Conservation (phyloP, 1,284 basidiomycete species). For the Phylloboletellus chloephorus region DNA sequence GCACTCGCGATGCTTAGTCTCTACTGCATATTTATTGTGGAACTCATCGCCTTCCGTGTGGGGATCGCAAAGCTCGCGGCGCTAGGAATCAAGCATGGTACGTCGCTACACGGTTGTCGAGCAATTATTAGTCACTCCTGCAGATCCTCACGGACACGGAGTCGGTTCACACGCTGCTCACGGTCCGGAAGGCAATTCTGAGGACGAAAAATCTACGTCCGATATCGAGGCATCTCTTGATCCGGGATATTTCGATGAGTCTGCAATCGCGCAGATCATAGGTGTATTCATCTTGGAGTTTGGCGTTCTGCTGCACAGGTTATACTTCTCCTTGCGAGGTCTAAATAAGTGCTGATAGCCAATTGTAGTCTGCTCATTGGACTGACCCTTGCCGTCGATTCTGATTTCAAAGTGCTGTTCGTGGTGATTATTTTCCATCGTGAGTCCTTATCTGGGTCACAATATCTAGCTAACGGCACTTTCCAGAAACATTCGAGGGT, state of each 20-base stretch:
- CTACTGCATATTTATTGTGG: constrained; percentile 79
- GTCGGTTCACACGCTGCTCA: constrained; percentile 64
- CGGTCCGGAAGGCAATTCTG: constrained; percentile 46
- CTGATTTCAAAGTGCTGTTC: constrained; percentile 80
- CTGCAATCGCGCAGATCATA: constrained; percentile 69
- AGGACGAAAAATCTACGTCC: constrained; percentile 17
- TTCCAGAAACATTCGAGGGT: constrained; percentile 82
- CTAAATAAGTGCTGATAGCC: not conserved
- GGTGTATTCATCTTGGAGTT: constrained; percentile 87
- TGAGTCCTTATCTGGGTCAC: constrained; percentile 33
- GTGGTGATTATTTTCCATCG: constrained; percentile 90
- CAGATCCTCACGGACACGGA: constrained; percentile 65
- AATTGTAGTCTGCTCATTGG: constrained; percentile 74
- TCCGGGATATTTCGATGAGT: constrained; percentile 33
- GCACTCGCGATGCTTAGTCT: constrained; percentile 78
- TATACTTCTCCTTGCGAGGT: not conserved
- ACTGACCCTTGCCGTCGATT: constrained; percentile 84
- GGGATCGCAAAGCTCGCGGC: constrained; percentile 60
- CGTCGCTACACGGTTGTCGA: constrained; percentile 3
- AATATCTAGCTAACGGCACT: constrained; percentile 4
- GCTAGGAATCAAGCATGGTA: constrained; percentile 53
- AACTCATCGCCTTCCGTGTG: constrained; percentile 80
- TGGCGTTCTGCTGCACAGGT: constrained; percentile 86
- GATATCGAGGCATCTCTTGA: constrained; percentile 21
- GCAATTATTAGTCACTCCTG: constrained; percentile 1